Evolutionary conservation across 768 basidiomycete genomes (phyloP).

Genomic region (Lactarius deliciosus): DNA sequence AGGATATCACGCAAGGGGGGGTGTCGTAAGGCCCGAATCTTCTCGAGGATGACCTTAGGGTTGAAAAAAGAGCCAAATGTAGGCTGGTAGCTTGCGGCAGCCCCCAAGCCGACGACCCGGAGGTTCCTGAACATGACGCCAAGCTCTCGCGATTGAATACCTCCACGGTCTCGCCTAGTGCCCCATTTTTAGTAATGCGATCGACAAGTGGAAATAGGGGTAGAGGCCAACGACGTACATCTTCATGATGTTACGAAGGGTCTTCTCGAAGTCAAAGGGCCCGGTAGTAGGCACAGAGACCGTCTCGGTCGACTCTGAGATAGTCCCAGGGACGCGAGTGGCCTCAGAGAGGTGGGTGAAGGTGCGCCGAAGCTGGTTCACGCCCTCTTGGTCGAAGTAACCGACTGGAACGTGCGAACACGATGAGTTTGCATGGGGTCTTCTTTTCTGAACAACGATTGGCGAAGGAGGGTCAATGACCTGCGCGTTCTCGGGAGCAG

Average conservation of each 20-base stretch:
- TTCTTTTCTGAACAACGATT: background rate
- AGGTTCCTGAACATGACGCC: slow-evolving; percentile 63
- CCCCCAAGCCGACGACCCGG: slow-evolving; percentile 57
- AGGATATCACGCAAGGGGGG: slow-evolving; percentile 61
- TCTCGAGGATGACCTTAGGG: slow-evolving; percentile 45
- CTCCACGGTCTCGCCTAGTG: slow-evolving; percentile 47
- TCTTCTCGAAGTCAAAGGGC: slow-evolving; percentile 36
- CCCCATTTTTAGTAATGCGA: background rate
- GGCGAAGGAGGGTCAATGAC: background rate
- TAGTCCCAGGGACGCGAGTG: too few relatives aligned
- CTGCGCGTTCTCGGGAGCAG: slow-evolving; percentile 3
- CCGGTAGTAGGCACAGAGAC: slow-evolving; percentile 29
- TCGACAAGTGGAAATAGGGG: background rate
- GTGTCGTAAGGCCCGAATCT: slow-evolving; percentile 49
- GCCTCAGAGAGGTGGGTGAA: slow-evolving; percentile 34
- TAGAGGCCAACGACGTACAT: slow-evolving; percentile 25
- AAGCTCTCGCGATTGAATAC: slow-evolving; percentile 53
- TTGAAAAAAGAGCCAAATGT: slow-evolving; percentile 67
- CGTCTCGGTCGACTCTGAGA: slow-evolving; percentile 29
- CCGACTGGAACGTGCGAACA: slow-evolving; percentile 41
- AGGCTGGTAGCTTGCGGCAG: slow-evolving; percentile 51
- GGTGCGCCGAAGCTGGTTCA: slow-evolving; percentile 41
- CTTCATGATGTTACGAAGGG: slow-evolving; percentile 31
- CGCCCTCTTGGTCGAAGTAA: slow-evolving; percentile 56
- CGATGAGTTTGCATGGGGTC: background rate